These are phyloP conservation scores for Claviceps fusiformis DNA, from an alignment of 2,329 filamentous ascomycete genomes.

Conservation along the genomic window DNA sequence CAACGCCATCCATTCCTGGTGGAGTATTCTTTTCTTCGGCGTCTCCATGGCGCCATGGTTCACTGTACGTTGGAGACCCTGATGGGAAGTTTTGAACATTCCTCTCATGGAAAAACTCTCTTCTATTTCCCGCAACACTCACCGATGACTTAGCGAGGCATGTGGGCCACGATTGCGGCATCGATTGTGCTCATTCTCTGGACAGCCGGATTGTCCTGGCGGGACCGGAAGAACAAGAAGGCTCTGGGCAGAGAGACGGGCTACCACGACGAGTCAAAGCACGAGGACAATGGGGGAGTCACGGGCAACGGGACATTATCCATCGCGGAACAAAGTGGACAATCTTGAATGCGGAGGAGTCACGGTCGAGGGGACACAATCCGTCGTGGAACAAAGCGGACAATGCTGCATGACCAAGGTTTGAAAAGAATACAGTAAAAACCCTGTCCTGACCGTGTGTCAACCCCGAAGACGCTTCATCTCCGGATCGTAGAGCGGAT, in stretches of 20 bases:
- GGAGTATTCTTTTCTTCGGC: conserved; percentile 58
- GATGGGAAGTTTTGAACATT: too few species aligned
- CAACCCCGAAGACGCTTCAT: conserved; percentile 2
- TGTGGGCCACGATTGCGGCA: conserved; percentile 59
- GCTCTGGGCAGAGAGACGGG: background rate
- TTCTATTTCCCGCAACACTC: too few species aligned
- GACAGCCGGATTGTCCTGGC: conserved; percentile 39
- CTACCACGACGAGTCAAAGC: background rate
- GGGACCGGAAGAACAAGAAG: conserved; percentile 13
- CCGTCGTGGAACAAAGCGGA: too few species aligned
- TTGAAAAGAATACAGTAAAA: too few species aligned
- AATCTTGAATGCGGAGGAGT: too few species aligned
- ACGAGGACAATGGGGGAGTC: background rate
- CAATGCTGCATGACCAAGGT: too few species aligned
- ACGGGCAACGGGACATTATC: background rate
- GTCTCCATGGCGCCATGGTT: conserved; percentile 55
- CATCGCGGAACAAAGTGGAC: too few species aligned
- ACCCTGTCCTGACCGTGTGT: background rate
- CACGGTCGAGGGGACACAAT: too few species aligned
- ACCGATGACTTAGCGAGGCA: conserved; percentile 34
- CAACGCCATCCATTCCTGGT: conserved; percentile 60
- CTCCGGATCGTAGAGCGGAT: conserved; percentile 22
- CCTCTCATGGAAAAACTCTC: too few species aligned
- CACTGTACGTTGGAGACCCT: conserved; percentile 29
- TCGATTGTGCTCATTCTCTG: conserved; percentile 46